A percentile compares a stretch with the other conserved stretches of the same genome.
phyloP scores from a whole-genome alignment of 208 protist genomes.

The Porcisia deanei region DNA sequence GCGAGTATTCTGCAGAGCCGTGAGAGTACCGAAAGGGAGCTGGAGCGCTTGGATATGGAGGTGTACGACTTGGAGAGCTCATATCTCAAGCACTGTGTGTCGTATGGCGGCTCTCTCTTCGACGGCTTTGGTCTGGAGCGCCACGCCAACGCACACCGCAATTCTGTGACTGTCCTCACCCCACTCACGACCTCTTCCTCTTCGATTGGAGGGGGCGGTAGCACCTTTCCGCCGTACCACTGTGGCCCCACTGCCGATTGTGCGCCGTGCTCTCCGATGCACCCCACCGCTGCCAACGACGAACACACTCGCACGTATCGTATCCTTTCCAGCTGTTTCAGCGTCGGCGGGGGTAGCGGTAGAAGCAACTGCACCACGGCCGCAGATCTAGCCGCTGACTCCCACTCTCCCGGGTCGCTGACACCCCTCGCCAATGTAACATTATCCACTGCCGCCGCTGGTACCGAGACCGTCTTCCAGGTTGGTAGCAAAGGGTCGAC shows the following conservation, averaged over 20 bases:
- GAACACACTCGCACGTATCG: constrained; percentile 19
- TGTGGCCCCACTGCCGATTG: background rate
- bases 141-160: constrained; percentile 30
- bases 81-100: constrained; percentile 65
- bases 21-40: constrained; percentile 40
- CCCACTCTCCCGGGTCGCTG: constrained; percentile 1
- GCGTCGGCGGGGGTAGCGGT: background rate
- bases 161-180: constrained; percentile 23
- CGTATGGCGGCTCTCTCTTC: constrained; percentile 72
- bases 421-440: background rate
- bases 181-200: constrained; percentile 20
- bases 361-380: background rate
- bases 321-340: constrained; percentile 8
- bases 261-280: constrained; percentile 11
- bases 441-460: background rate
- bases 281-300: background rate
- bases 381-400: background rate
- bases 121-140: constrained; percentile 80
- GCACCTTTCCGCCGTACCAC: background rate
- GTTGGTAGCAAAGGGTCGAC: constrained; percentile 27
- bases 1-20: constrained; percentile 40
- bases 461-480: constrained; percentile 8
- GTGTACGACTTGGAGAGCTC: constrained; percentile 71
- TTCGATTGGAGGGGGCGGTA: background rate
- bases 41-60: constrained; percentile 50